Evolutionary conservation across 78 protist genomes (phyloP).

Genomic region (Tieghemostelium lacteum): DNA sequence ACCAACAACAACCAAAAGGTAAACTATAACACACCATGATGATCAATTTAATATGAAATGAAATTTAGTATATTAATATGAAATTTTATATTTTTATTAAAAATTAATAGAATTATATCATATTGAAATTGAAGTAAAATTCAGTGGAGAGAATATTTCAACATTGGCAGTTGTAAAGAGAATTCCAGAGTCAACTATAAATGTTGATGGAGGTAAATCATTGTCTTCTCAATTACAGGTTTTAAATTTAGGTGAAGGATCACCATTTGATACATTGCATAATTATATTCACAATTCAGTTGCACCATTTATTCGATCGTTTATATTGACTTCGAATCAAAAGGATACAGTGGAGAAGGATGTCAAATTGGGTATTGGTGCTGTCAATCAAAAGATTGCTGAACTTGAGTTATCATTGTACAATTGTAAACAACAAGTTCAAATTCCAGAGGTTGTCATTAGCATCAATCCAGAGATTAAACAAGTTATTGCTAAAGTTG

Average conservation of each 20-base stretch:
- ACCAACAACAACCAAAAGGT: background rate
- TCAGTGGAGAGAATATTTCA: constrained; percentile 59
- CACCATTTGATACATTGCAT: constrained; percentile 88
- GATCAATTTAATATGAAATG: too few species aligned
- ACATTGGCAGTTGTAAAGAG: constrained; percentile 67
- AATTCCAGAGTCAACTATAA: constrained; percentile 54
- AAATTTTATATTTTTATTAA: background rate
- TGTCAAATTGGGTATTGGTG: constrained; percentile 59
- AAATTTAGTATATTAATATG: background rate
- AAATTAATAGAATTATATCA: constrained; percentile 18
- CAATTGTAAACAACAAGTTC: constrained; percentile 84
- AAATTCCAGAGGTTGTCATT: constrained; percentile 82
- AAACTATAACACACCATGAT: too few species aligned
- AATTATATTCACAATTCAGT: constrained; percentile 83
- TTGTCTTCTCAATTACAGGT: constrained; percentile 75
- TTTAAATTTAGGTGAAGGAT: constrained; percentile 74
- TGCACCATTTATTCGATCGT: constrained; percentile 85
- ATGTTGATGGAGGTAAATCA: constrained; percentile 4
- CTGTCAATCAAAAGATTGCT: constrained; percentile 85
- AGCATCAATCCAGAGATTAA: constrained; percentile 69
- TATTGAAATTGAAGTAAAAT: constrained; percentile 77
- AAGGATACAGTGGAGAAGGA: constrained; percentile 40
- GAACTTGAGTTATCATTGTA: constrained; percentile 83
- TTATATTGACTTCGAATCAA: constrained; percentile 9
- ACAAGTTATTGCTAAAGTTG: background rate